Evolutionary conservation across 306 rosid species (phyloP), one percentile per base, ranked within the genome.

Genomic region (Lathyrus aphaca): DNA sequence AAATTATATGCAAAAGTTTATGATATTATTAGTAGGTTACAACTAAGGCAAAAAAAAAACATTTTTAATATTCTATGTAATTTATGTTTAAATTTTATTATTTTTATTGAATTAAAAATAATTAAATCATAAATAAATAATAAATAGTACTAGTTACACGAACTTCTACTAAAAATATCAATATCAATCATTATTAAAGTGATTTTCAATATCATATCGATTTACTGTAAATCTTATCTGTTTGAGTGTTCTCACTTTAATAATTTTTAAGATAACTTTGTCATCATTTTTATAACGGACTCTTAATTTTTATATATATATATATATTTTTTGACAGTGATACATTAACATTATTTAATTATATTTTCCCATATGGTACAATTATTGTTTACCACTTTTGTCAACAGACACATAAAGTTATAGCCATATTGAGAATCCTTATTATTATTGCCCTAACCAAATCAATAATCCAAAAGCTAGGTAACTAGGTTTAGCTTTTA

Each of bases 361-460:
- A 57, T 68, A 40, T 13, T 67, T 40, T 42, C 38, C 49, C 37
- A 65, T 48, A 60, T 61, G 68, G 73, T 68, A 76, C 86, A 85
- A 89, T 85, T 63, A 80, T 80, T 85, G 85, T 64, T 80, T 64
- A 74, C 77, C 69, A 49, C 66, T 49, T 69, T 82, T 74, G 75
- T 85, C 85, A 80, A 80, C 76, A 37, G 32, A 67, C 45, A 44
- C 74, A 58, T 53, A 56, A 38, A 49, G 62, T 77, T 73, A 73
- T 73, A 59, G 46, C 82, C 79, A 63, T 68, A 60, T 56, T 73
- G 37, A 32, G n/a, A 72, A 60, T 39, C 15, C 42, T 70, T 71
- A 69, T 55, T 79, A 68, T 78, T 76, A 67, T 69, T 72, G 60
- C 59, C 72, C 59, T 70, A 74, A 64, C 67, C 51, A 63, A 46